Percentiles rank a stretch among this genome's conserved stretches.
Conservation (phyloP, 2,329 filamentous ascomycete species). For the Amylocarpus encephaloides region DNA sequence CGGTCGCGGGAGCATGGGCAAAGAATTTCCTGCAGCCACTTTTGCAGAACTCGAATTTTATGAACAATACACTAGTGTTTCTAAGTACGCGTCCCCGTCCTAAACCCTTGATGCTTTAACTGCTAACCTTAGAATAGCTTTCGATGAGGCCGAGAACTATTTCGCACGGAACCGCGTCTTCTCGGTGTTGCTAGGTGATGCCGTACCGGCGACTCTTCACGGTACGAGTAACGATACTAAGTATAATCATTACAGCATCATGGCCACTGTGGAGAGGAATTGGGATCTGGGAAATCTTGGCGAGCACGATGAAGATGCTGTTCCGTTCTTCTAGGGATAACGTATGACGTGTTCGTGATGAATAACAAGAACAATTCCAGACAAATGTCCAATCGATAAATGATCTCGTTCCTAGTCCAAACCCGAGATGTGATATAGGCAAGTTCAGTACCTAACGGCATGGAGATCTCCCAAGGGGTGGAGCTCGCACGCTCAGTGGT, state of each 20-base stretch:
- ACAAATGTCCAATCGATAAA: too few relatives aligned
- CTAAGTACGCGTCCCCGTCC: slow-evolving; percentile 42
- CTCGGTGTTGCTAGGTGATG: slow-evolving; percentile 65
- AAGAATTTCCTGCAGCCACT: slow-evolving; percentile 64
- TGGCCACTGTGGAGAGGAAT: slow-evolving; percentile 58
- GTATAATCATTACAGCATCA: slow-evolving; percentile 65
- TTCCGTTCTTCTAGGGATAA: slow-evolving; percentile 2
- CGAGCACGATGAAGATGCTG: slow-evolving; percentile 31
- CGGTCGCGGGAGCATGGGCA: slow-evolving; percentile 62
- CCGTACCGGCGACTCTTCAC: slow-evolving; percentile 52
- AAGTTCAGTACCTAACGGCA: too few relatives aligned
- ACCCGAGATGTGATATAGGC: too few relatives aligned
- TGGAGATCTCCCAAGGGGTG: too few relatives aligned
- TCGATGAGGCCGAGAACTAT: slow-evolving; percentile 71
- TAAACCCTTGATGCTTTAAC: slow-evolving; percentile 62
- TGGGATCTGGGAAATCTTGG: slow-evolving; percentile 63
- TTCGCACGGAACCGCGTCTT: slow-evolving; percentile 59
- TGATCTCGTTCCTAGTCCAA: too few relatives aligned
- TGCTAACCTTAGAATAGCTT: slow-evolving; percentile 54
- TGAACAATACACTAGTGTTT: slow-evolving; percentile 65
- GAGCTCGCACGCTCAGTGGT: slow-evolving; percentile 37
- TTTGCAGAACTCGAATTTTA: slow-evolving; percentile 61
- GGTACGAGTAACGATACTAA: slow-evolving; percentile 62
- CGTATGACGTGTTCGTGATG: too few relatives aligned
- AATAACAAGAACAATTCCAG: too few relatives aligned